Base-by-base conservation (phyloP, 2,329 filamentous ascomycete species). In the Ceratocystis lukuohia region DNA sequence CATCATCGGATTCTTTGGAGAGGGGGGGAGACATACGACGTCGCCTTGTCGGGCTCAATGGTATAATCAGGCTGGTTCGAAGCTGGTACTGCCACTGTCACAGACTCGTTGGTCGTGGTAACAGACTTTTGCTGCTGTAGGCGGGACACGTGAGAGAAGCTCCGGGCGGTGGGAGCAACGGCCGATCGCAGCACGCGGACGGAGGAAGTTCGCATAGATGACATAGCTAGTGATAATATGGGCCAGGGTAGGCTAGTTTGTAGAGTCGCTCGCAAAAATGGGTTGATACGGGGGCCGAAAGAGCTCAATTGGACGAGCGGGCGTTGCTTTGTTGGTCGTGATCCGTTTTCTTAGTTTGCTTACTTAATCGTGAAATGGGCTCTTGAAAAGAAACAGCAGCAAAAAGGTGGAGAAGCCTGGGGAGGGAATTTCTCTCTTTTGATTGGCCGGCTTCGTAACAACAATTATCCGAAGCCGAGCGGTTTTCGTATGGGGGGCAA, bases 21-120 rank as follows among this genome's bases (percentile, higher is more conserved):
- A 56, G 50, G 41, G 2, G 30, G 45, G 46, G 25, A 25, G 22
- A 48, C 76, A 71, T 83, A 96, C 92, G 92, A 96, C 70, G 91
- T 95, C 69, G 89, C 89, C 77, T 91, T 92, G 77, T 97, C 93
- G 72, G 89, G 82, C 63, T 86, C 86, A 56, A 87, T 88, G 70
- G 83, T 82, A 75, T 95, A 96, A 74, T 96, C 88, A 69, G 90
- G 91, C 72, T 88, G 82, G 75, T 94, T 89, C 56, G 69, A 69
- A 70, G 79, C 80, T 70, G 71, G 71, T 67, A 74, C 76, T 69
- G 72, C 74, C 69, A 74, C 76, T 69, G 72, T 74, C 69, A 72
- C 74, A 69, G 75, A 74, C 65, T 74, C 74, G 69, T 72, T 74
- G 68, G 75, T 71, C 25, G 28, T 59, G 25, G 53, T 20, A 12